These are phyloP conservation scores for Mallotus repandus DNA, from an alignment of 441 rosid genomes.

Conservation along the genomic window DNA sequence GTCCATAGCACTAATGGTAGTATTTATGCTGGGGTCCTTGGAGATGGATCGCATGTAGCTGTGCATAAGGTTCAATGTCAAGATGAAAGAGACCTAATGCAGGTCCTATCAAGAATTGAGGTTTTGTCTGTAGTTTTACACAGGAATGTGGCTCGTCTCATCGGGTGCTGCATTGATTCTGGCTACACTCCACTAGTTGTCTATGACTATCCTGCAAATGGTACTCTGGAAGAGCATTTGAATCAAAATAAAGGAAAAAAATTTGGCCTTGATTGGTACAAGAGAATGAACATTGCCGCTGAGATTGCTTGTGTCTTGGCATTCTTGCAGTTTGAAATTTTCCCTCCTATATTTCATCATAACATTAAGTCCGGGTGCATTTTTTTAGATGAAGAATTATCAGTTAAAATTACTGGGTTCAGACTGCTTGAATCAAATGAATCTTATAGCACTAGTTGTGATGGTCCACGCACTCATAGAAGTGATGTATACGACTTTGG, in stretches of 20 bases:
- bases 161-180: constrained; percentile 70
- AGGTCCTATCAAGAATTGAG: constrained; percentile 56
- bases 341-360: constrained; percentile 61
- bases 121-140: constrained; percentile 54
- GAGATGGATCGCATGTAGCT: constrained; percentile 62
- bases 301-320: constrained; percentile 66
- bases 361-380: constrained; percentile 54
- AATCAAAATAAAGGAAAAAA: constrained; percentile 25
- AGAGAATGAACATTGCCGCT: constrained; percentile 57
- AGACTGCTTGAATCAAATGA: constrained; percentile 39
- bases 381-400: constrained; percentile 55
- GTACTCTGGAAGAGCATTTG: constrained; percentile 56
- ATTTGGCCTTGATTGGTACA: constrained; percentile 62
- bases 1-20: constrained; percentile 45
- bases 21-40: constrained; percentile 56
- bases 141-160: constrained; percentile 55
- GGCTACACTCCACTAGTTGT: constrained; percentile 51
- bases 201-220: constrained; percentile 71
- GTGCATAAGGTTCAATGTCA: constrained; percentile 63
- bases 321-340: constrained; percentile 56
- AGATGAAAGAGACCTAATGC: constrained; percentile 57
- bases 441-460: constrained; percentile 15
- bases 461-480: constrained; percentile 15
- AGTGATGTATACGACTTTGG: constrained; percentile 64
- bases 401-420: constrained; percentile 66